phyloP scores from a whole-genome alignment of 2,329 filamentous ascomycete species.

The Verticillium tricorpus region DNA sequence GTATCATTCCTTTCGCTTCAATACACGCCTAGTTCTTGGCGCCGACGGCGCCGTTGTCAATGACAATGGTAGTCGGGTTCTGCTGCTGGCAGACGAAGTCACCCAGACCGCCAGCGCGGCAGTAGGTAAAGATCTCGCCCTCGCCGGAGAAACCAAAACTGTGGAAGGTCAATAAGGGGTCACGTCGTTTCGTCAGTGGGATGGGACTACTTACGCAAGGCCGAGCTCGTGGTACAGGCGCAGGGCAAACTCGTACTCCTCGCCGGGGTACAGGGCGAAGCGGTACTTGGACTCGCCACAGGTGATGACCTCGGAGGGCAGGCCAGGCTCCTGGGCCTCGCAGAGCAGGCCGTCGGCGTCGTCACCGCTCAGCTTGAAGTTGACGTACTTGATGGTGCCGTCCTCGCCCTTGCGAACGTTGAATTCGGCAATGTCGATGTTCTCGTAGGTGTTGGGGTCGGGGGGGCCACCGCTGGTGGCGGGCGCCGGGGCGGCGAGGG shows the following conservation, averaged over 20 bases:
- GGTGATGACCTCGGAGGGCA: constrained; percentile 17
- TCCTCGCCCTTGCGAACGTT: constrained; percentile 15
- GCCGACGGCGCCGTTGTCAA: constrained; percentile 4
- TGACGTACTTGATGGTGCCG: constrained; percentile 11
- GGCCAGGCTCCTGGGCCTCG: constrained; percentile 6
- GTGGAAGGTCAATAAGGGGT: background rate
- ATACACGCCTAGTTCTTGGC: background rate
- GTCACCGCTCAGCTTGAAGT: constrained; percentile 16
- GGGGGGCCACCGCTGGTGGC: background rate
- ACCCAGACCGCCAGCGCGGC: constrained; percentile 14
- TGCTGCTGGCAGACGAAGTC: constrained; percentile 16
- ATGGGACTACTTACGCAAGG: constrained; percentile 14
- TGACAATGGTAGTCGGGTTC: constrained; percentile 13
- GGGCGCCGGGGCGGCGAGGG: constrained; percentile 11
- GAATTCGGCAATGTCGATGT: constrained; percentile 18
- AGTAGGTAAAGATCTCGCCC: constrained; percentile 15
- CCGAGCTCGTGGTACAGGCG: constrained; percentile 18
- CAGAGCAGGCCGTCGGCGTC: constrained; percentile 14
- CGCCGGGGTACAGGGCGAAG: constrained; percentile 18
- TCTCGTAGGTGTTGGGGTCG: constrained; percentile 12
- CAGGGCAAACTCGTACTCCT: constrained; percentile 13
- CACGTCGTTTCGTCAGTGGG: background rate
- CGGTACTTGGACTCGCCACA: constrained; percentile 23
- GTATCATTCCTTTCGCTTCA: background rate
- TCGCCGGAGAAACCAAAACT: constrained; percentile 13